Conservation (phyloP, 164 flowering plant species). For the Nymphaea colorata region DNA sequence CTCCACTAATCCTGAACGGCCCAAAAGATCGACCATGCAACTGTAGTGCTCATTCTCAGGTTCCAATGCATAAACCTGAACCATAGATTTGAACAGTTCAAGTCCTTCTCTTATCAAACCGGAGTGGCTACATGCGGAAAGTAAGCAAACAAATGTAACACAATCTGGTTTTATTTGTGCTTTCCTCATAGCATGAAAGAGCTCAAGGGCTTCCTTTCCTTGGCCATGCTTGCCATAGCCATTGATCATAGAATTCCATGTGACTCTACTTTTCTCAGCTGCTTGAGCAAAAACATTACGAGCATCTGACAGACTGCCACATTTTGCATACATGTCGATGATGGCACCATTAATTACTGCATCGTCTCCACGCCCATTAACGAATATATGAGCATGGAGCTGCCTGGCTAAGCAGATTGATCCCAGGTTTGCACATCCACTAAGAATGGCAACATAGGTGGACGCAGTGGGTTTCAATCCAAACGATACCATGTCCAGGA, state of each 20-base stretch:
- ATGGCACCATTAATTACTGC: not conserved
- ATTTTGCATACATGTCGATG: constrained; percentile 2
- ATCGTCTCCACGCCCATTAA: not conserved
- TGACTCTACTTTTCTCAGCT: not conserved
- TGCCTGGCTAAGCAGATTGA: constrained; percentile 3
- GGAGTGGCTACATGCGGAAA: constrained; percentile 6
- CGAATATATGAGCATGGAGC: constrained; percentile 3
- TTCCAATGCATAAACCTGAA: not conserved
- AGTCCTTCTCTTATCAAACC: not conserved
- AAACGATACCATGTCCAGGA: not conserved
- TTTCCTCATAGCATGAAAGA: constrained; percentile 1
- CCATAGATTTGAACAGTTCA: not conserved
- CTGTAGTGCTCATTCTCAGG: constrained; percentile 1
- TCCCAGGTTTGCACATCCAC: constrained; percentile 3
- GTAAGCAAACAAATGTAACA: constrained; percentile 2
- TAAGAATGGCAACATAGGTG: constrained; percentile 3
- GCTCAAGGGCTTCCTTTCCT: constrained; percentile 1
- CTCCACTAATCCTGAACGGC: not conserved
- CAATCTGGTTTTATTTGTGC: not conserved
- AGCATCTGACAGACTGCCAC: not conserved
- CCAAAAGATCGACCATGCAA: constrained; percentile 5
- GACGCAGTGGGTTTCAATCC: constrained; percentile 1
- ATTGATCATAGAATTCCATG: constrained; percentile 8
- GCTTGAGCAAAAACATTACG: not conserved
- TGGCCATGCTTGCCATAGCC: constrained; percentile 4